Evolutionary conservation across 177 flowering plant genomes (phyloP), one percentile per base, ranked within the genome.

Genomic region (Vitis hybrid): DNA sequence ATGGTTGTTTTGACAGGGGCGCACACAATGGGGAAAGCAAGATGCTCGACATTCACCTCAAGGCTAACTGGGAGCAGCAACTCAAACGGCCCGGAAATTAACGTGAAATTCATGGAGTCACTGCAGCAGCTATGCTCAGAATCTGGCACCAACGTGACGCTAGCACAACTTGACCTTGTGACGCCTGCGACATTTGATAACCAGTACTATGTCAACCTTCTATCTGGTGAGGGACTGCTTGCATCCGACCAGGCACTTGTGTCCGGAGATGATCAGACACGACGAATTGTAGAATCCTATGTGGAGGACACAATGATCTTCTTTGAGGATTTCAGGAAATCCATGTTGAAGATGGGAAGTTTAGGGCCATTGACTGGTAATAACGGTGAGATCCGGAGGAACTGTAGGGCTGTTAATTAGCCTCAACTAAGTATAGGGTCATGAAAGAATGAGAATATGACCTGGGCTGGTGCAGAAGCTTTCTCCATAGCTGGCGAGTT

Each of bases 11-110:
- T 45, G 58, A 19, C 83, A 87, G 95, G 97, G 3, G 93, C 90
- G 18, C 97, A 93, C 75, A 86, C 97, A 5, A 80, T 93, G 48
- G 94, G 98, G 52, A 89, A 72, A 76, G 98, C 98, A 31, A 79
- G 88, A 10, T 93, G 96, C 79, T 51, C 88, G 1, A 75, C 88
- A 0, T 91, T 91, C 68, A 85, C 66, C 66, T 65, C 87, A 1
- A 78, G 91, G 52, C 65, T 91, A 0, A 78, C 78, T 1, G 57
- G 68, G 2, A 50, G 61, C 2, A 34, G 20, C 29, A 67, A 53
- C 68, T 45, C 69, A 19, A 62, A 53, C 52, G 73, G 70, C 10
- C 80, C 78, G n/a, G 79, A 71, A 18, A 45, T 73, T 1, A 79
- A 88, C 61, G 48, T 66, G 13, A 85, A 81, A 15, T 90, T 87